Evolutionary conservation across 352 stramenopile genomes (phyloP).

Genomic region (Lagenidium giganteum): DNA sequence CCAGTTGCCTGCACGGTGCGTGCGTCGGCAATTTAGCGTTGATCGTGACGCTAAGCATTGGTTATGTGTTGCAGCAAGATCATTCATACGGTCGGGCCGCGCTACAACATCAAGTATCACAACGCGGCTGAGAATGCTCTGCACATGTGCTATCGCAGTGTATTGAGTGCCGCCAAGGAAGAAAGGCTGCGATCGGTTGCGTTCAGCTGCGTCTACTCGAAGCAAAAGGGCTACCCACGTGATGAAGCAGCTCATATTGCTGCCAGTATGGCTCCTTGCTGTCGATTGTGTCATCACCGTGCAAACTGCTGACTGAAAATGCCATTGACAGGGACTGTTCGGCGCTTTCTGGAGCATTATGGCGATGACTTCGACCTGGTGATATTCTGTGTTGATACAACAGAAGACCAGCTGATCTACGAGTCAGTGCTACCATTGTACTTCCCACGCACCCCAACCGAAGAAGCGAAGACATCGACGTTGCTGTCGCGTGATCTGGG

Average conservation of each 20-base stretch:
- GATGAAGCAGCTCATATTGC: conserved; percentile 78
- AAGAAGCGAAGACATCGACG: conserved; percentile 23
- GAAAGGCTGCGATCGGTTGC: conserved; percentile 54
- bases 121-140: conserved; percentile 80
- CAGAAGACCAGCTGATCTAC: conserved; percentile 60
- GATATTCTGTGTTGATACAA: conserved; percentile 60
- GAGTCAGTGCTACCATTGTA: conserved; percentile 64
- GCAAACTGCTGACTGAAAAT: not conserved
- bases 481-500: conserved; percentile 35
- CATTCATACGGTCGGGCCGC: conserved; percentile 82
- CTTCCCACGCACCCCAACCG: conserved; percentile 44
- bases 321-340: conserved; percentile 31
- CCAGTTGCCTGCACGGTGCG: conserved; percentile 50
- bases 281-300: not conserved
- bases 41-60: no score
- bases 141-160: conserved; percentile 72
- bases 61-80: conserved; percentile 18
- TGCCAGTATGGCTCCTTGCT: conserved; percentile 10
- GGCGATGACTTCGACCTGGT: conserved; percentile 45
- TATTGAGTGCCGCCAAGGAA: conserved; percentile 62
- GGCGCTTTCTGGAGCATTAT: conserved; percentile 79
- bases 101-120: conserved; percentile 74
- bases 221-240: conserved; percentile 67
- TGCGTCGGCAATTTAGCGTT: no score
- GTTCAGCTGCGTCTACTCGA: conserved; percentile 74